These are phyloP conservation scores for Zizania latifolia DNA, from an alignment of 176 grass and related monocot genomes.

Conservation along the genomic window DNA sequence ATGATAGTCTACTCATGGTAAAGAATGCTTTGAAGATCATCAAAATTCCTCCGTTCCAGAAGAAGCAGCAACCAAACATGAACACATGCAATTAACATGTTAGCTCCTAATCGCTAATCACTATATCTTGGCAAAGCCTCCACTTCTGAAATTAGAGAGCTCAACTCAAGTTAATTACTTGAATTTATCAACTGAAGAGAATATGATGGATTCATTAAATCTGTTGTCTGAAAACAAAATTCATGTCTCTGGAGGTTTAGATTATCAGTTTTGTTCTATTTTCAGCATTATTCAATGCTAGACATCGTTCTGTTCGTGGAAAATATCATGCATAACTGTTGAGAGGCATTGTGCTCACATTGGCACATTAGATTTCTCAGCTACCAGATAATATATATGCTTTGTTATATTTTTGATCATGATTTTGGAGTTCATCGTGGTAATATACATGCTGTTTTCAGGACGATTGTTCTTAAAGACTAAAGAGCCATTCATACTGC, in stretches of 20 bases:
- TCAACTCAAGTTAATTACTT: slow-evolving; percentile 44
- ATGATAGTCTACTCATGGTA: too few relatives aligned
- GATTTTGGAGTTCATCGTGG: slow-evolving; percentile 70
- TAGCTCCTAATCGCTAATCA: slow-evolving; percentile 51
- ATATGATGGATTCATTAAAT: slow-evolving; percentile 72
- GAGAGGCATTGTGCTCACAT: slow-evolving; percentile 59
- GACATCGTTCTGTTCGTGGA: slow-evolving; percentile 45
- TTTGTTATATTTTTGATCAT: slow-evolving; percentile 62
- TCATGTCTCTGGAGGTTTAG: slow-evolving; percentile 40
- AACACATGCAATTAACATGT: slow-evolving; percentile 37
- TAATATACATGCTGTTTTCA: slow-evolving; percentile 43
- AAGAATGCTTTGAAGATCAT: slow-evolving; percentile 22
- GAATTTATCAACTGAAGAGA: slow-evolving; percentile 46
- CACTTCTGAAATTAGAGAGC: slow-evolving; percentile 46
- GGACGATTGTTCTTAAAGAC: slow-evolving; percentile 46
- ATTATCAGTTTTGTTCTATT: slow-evolving; percentile 77
- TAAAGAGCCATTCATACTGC: slow-evolving; percentile 42
- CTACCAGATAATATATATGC: slow-evolving; percentile 82
- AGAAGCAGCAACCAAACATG: slow-evolving; percentile 21
- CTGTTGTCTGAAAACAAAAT: slow-evolving; percentile 55
- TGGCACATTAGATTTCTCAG: slow-evolving; percentile 78
- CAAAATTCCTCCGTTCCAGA: slow-evolving; percentile 27
- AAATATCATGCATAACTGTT: slow-evolving; percentile 71
- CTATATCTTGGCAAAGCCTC: slow-evolving; percentile 50
- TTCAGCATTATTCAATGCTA: slow-evolving; percentile 55